phyloP scores from a whole-genome alignment of 2,329 filamentous ascomycete genomes.

The Harringtonia lauricola region DNA sequence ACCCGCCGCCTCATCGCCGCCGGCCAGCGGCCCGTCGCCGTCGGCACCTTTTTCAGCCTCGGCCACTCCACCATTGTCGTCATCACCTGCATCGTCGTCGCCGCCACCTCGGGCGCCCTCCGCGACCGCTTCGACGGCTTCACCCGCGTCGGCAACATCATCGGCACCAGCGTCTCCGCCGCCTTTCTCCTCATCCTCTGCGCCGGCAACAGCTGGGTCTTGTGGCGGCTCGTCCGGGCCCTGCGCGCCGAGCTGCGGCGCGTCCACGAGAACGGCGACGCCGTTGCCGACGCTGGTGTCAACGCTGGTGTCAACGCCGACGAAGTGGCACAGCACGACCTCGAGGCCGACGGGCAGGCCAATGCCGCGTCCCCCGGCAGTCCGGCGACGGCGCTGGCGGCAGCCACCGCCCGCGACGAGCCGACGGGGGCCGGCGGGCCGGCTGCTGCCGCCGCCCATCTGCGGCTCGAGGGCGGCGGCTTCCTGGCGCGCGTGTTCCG shows the following conservation, averaged over 20 bases:
- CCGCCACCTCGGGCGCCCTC: constrained; percentile 77
- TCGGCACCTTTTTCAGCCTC: constrained; percentile 88
- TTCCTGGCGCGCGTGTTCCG: constrained; percentile 63
- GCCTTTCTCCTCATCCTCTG: constrained; percentile 75
- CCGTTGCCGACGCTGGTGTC: constrained; percentile 9
- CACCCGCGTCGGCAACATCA: constrained; percentile 69
- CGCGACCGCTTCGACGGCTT: constrained; percentile 73
- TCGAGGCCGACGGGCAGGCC: constrained; percentile 1
- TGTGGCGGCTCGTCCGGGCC: constrained; percentile 64
- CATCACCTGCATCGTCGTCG: constrained; percentile 82
- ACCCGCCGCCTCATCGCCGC: constrained; percentile 79
- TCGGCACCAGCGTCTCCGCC: constrained; percentile 80
- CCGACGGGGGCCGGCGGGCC: neutral
- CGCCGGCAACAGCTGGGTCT: constrained; percentile 73
- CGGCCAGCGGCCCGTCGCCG: constrained; percentile 77
- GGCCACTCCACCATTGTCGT: constrained; percentile 92
- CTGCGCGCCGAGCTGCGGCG: constrained; percentile 49
- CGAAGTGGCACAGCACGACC: constrained; percentile 5
- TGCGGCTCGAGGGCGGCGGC: constrained; percentile 67
- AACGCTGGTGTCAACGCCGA: constrained; percentile 2
- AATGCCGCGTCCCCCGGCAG: constrained; percentile 5
- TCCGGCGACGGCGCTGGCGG: constrained; percentile 1
- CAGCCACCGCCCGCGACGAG: neutral
- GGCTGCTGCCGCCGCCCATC: constrained; percentile 30
- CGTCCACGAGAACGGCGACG: constrained; percentile 17